A percentile compares a stretch with the other conserved stretches of the same genome.
Conservation (phyloP, 306 rosid genomes). For the Vigna unguiculata region DNA sequence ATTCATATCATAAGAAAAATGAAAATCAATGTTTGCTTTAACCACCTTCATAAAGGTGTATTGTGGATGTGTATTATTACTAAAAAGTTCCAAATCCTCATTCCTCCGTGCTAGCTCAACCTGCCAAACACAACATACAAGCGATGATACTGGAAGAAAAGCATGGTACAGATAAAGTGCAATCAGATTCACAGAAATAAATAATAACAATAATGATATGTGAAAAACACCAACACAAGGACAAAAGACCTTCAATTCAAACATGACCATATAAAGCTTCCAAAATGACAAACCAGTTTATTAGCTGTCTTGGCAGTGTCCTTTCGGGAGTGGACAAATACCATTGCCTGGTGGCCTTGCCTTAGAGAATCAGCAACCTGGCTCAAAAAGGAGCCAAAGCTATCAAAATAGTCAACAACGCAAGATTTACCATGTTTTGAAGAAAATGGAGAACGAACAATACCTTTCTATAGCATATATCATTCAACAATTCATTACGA, state of each 20-base stretch:
- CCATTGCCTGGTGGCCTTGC: constrained; percentile 98
- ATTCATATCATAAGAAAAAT: constrained; percentile 29
- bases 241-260: constrained; percentile 40
- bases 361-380: constrained; percentile 85
- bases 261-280: constrained; percentile 30
- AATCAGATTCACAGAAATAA: constrained; percentile 27
- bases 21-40: constrained; percentile 30
- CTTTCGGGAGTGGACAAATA: constrained; percentile 95
- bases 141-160: constrained; percentile 39
- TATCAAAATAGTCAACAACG: constrained; percentile 35
- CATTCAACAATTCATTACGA: constrained; percentile 84
- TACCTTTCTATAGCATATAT: constrained; percentile 95
- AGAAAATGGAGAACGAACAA: constrained; percentile 40
- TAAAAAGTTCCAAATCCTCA: constrained; percentile 76
- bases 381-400: constrained; percentile 40
- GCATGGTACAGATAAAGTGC: constrained; percentile 32
- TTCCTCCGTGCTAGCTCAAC: constrained; percentile 79
- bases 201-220: constrained; percentile 27
- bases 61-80: constrained; percentile 75
- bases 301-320: constrained; percentile 94
- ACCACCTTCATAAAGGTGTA: constrained; percentile 72
- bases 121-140: constrained; percentile 56
- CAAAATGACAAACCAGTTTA: constrained; percentile 68
- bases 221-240: constrained; percentile 14
- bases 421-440: constrained; percentile 44